These are phyloP conservation scores for Diversispora eburnea DNA, from an alignment of 192 early-diverging fungal genomes.

Conservation along the genomic window DNA sequence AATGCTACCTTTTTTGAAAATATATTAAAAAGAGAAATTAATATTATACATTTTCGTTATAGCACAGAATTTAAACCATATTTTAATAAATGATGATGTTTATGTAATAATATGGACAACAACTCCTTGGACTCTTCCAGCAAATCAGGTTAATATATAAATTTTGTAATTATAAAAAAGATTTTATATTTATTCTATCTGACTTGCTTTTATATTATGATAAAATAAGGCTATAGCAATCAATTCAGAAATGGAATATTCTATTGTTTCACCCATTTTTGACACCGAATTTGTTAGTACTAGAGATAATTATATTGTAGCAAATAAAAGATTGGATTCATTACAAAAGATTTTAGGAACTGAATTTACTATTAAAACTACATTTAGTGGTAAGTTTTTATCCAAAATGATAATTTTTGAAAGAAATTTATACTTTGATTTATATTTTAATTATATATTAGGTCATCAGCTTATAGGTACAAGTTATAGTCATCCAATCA, in stretches of 20 bases:
- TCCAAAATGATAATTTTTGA: not conserved
- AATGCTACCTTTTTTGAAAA: no score
- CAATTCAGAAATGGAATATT: constrained; percentile 61
- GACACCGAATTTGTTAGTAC: not conserved
- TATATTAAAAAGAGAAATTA: no score
- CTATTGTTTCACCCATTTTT: constrained; percentile 35
- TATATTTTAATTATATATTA: constrained; percentile 1
- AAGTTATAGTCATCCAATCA: constrained; percentile 55
- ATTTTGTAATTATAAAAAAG: not conserved
- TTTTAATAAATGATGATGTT: constrained; percentile 28
- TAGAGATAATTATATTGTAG: constrained; percentile 40
- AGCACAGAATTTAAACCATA: constrained; percentile 18
- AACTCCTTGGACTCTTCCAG: constrained; percentile 78
- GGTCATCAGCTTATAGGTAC: constrained; percentile 55
- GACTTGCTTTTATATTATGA: not conserved
- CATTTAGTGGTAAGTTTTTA: constrained; percentile 5
- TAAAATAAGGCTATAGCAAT: constrained; percentile 56
- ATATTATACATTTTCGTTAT: not conserved
- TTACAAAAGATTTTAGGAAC: constrained; percentile 16
- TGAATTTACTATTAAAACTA: not conserved
- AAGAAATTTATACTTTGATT: no score
- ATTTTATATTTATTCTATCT: not conserved
- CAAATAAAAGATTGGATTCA: constrained; percentile 42
- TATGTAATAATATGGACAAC: constrained; percentile 72
- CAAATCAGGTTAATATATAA: constrained; percentile 47